Base-by-base conservation (phyloP, 164 flowering plant genomes). In the Dillenia suffruticosa region DNA sequence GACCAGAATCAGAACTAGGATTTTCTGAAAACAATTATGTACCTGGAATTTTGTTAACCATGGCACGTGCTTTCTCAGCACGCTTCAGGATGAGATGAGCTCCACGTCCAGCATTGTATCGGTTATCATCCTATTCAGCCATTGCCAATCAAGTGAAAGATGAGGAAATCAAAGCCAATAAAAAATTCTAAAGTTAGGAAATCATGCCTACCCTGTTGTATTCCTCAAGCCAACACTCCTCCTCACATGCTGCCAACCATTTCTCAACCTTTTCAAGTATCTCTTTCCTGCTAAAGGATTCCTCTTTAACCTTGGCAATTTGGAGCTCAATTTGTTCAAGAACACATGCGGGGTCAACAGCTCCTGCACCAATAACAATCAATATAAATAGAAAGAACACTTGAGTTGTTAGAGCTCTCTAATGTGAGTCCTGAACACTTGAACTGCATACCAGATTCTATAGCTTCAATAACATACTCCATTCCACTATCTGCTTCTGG, bases 81-180 rank as follows among this genome's bases (percentile, higher is more conserved):
- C 87, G 84, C 67, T 84, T 84, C 56, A 84, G 86, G 32, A 68
- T 74, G 24, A 75, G 82, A 70, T 82, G 89, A 46, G 87, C 80
- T 58, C 92, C 89, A 77, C 80, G 74, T 56, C 92, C 87, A 61
- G 85, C 85, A 76, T 85, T 84, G 54, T 86, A 86, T 46, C 92
- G 70, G 56, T 86, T 84, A 12, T 82, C 86, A 77, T 86, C 92
- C 92, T 86, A 66, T 47, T 50, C 5, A 50, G 10, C 50, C 50
- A 12, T 2, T 48, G n/a, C 40, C 40, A 32, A 32, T 32, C 40
- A 4, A 32, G 40, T 32, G 6, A 32, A 26, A 32, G 50, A 48
- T 48, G 50, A 48, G 14, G 50, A 11, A 48, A 14, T 48, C 12
- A 10, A 11, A 48, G 14, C 8, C 14, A 48, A 14, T 48, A 48